Conservation (phyloP, 2,329 filamentous ascomycete genomes). For the Fusarium sambucinum region DNA sequence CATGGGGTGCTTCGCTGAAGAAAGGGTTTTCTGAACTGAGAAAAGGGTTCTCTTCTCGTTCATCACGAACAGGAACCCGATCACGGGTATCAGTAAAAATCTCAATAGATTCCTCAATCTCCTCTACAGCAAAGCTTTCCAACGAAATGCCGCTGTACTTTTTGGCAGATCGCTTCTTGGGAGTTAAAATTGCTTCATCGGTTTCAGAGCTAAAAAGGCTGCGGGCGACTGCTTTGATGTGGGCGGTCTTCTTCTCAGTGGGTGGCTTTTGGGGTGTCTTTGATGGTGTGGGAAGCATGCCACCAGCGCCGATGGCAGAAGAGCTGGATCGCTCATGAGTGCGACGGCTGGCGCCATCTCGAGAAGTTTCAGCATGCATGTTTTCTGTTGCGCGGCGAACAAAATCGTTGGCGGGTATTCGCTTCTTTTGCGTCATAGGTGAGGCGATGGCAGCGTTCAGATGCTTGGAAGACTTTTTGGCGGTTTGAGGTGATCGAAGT, state of each 20-base stretch:
- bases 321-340: slow-evolving; percentile 49
- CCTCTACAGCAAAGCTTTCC: slow-evolving; percentile 69
- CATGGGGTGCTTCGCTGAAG: slow-evolving; percentile 60
- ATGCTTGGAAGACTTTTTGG: slow-evolving; percentile 50
- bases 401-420: slow-evolving; percentile 60
- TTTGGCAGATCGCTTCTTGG: slow-evolving; percentile 69
- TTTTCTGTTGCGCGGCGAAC: slow-evolving; percentile 61
- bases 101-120: slow-evolving; percentile 70
- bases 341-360: slow-evolving; percentile 59
- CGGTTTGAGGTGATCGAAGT: slow-evolving; percentile 51
- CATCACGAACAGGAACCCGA: slow-evolving; percentile 75
- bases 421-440: slow-evolving; percentile 64
- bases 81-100: slow-evolving; percentile 87
- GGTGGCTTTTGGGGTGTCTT: slow-evolving; percentile 80
- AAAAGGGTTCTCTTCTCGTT: slow-evolving; percentile 79
- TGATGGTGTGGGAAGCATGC: slow-evolving; percentile 80
- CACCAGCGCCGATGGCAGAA: slow-evolving; percentile 53
- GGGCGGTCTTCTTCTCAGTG: slow-evolving; percentile 62
- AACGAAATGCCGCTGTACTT: slow-evolving; percentile 67
- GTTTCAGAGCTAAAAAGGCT: slow-evolving; percentile 72
- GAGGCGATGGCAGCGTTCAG: slow-evolving; percentile 53
- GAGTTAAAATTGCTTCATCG: slow-evolving; percentile 69
- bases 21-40: slow-evolving; percentile 78
- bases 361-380: slow-evolving; percentile 59
- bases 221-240: slow-evolving; percentile 67